Evolutionary conservation across 257 asterid species (phyloP).

Genomic region (Ballota nigra): DNA sequence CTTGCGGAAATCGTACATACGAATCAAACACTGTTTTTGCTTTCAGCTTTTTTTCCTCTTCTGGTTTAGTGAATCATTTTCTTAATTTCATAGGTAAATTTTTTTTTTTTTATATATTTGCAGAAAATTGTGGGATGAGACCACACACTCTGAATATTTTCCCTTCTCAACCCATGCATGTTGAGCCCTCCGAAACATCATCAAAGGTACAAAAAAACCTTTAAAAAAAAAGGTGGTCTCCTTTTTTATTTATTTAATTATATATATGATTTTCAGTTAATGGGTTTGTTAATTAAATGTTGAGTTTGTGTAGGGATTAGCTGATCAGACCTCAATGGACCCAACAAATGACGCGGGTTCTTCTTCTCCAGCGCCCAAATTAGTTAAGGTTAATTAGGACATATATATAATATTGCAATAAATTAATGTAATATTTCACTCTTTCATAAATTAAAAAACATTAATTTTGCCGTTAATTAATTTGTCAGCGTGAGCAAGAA

Average conservation of each 20-base stretch:
- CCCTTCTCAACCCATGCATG: slow-evolving; percentile 96
- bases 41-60: neutral
- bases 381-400: slow-evolving; percentile 44
- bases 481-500: slow-evolving; percentile 74
- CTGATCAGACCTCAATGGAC: slow-evolving; percentile 65
- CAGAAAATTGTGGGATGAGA: slow-evolving; percentile 63
- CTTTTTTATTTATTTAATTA: no score
- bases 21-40: neutral
- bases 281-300: slow-evolving; percentile 22
- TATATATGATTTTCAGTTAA: neutral
- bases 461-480: no score
- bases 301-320: slow-evolving; percentile 39
- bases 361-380: slow-evolving; percentile 55
- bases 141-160: slow-evolving; percentile 80
- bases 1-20: no score
- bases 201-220: slow-evolving; percentile 42
- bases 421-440: no score
- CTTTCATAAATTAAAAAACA: no score
- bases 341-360: slow-evolving; percentile 33
- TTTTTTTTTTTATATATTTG: slow-evolving; percentile 2
- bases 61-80: neutral
- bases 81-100: neutral
- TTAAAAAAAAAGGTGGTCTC: neutral
- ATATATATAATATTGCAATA: neutral
- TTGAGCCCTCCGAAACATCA: slow-evolving; percentile 52